A percentile compares a stretch with the other conserved stretches of the same genome.
These are phyloP conservation scores for Lentinula sp. DNA, from an alignment of 768 basidiomycete species.

Conservation along the genomic window DNA sequence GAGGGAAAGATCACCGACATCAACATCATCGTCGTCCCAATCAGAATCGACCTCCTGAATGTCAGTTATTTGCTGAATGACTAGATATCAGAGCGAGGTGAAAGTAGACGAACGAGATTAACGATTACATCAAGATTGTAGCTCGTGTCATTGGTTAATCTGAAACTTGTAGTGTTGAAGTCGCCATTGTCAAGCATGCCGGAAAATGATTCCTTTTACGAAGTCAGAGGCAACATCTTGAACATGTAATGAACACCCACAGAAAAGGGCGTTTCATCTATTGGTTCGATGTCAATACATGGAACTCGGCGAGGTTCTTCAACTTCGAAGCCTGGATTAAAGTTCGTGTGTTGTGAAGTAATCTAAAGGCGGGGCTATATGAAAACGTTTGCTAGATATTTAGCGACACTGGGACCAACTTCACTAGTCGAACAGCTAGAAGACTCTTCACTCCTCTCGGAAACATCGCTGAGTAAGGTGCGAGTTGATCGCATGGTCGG, in stretches of 20 bases:
- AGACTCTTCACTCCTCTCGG: neutral
- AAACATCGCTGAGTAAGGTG: neutral
- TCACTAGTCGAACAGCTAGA: neutral
- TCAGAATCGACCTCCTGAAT: conserved; percentile 34
- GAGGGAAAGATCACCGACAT: conserved; percentile 24
- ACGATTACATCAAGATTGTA: conserved; percentile 37
- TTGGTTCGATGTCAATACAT: neutral
- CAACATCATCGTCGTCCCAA: conserved; percentile 45
- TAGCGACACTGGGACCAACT: neutral
- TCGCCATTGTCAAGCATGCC: neutral
- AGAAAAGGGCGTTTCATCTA: conserved; percentile 7
- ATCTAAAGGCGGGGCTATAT: neutral
- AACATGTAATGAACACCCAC: neutral
- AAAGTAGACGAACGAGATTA: conserved; percentile 15
- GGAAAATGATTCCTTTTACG: conserved; percentile 1
- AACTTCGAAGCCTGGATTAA: neutral
- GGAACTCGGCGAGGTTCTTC: neutral
- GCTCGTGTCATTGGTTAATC: conserved; percentile 21
- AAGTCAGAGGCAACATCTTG: neutral
- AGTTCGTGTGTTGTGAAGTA: neutral
- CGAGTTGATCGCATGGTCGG: neutral
- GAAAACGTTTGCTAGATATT: neutral
- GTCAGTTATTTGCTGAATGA: conserved; percentile 33
- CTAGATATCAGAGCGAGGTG: neutral
- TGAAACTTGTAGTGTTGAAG: neutral